Evolutionary conservation across 805 yeast genomes (phyloP), one percentile per base, ranked within the genome.

Genomic region (Zygotorulaspora danielsina): DNA sequence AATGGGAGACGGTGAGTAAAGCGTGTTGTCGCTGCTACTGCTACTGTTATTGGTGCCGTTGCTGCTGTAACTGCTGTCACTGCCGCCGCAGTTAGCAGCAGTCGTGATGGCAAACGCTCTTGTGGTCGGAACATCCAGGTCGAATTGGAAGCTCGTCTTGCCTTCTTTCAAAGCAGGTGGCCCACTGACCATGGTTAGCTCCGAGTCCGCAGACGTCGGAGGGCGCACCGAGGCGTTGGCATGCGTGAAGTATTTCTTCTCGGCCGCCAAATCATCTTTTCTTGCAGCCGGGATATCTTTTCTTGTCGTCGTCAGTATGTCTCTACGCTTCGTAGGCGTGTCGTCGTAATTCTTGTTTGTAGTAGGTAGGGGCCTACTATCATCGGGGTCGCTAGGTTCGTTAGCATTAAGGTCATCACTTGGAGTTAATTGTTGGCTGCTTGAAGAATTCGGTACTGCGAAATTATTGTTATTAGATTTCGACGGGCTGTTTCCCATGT

Each of bases 401-500:
- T 61, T 61, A 38, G 59, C 52, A 47, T 53, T 55, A 38, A 51
- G 49, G 40, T 57, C 61, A 29, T 60, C 59, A 27, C 54, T 41
- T 19, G 56, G 44, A 66, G 53, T 44, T 66, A 64, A 55, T 45
- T 49, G 49, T 48, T 44, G 43, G 39, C 46, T 51, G 45, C 46
- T 50, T 40, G 55, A 43, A 38, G 67, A 53, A 59, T 55, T 61
- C 63, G 68, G 65, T 52, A 61, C 59, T 53, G 62, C 64, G 54
- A 57, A 56, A 44, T 55, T 58, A 41, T 41, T 49, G 37, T 55
- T 61, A 48, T 65, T 65, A 30, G 81, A 75, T 47, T 62, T 64
- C 29, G 81, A 76, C 70, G 81, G 81, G 80, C 76, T 76, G 66
- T 75, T 76, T 66, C 83, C 81, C 81, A 76, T 76, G 24, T 41